A percentile compares a stretch with the other conserved stretches of the same genome.
Evolutionary conservation across 352 stramenopile species (phyloP).

Genomic region (Globisporangium alternatum): DNA sequence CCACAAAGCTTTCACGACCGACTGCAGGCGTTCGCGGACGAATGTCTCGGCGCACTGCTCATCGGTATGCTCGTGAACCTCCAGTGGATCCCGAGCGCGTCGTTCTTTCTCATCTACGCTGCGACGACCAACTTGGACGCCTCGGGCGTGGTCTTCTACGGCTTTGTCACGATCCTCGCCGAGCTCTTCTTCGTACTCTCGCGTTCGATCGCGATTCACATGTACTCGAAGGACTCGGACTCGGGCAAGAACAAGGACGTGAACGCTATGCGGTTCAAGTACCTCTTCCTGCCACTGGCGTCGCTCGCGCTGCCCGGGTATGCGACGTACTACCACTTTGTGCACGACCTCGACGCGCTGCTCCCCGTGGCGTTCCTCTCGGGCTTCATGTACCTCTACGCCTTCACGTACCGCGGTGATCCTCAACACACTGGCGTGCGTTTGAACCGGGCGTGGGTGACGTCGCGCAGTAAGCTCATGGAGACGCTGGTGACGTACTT

Average conservation of each 20-base stretch:
- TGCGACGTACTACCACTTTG: slow-evolving; percentile 50
- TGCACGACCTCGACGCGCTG: slow-evolving; percentile 39
- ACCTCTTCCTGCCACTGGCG: slow-evolving; percentile 40
- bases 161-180: slow-evolving; percentile 25
- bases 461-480: slow-evolving; percentile 39
- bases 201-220: slow-evolving; percentile 49
- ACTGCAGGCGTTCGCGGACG: slow-evolving; percentile 45
- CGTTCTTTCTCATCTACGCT: slow-evolving; percentile 54
- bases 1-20: slow-evolving; percentile 25
- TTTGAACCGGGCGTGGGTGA: slow-evolving; percentile 44
- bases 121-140: slow-evolving; percentile 39
- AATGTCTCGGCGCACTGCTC: slow-evolving; percentile 50
- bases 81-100: slow-evolving; percentile 54
- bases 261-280: slow-evolving; percentile 55
- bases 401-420: slow-evolving; percentile 61
- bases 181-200: slow-evolving; percentile 61
- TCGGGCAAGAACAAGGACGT: slow-evolving; percentile 44
- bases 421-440: slow-evolving; percentile 62
- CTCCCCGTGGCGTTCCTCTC: slow-evolving; percentile 42
- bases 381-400: slow-evolving; percentile 60
- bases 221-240: slow-evolving; percentile 58
- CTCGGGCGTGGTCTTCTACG: slow-evolving; percentile 40
- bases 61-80: slow-evolving; percentile 57
- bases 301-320: slow-evolving; percentile 39
- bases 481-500: slow-evolving; percentile 69